Evolutionary conservation across 2,329 filamentous ascomycete genomes (phyloP).

Genomic region (Alternaria hordeiaustralica): DNA sequence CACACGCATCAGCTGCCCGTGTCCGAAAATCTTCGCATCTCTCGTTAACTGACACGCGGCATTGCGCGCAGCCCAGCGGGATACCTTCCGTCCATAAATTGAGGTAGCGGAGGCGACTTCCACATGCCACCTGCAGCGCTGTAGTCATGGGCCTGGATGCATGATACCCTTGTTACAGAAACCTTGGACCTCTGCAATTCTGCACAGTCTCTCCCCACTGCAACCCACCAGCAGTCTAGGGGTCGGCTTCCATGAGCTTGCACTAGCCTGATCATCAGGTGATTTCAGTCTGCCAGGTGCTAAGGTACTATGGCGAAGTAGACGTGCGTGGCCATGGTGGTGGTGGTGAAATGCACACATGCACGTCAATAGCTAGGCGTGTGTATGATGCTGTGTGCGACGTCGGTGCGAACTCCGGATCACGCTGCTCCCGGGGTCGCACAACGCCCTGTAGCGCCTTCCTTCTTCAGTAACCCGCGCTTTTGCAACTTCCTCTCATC

Average conservation of each 20-base stretch:
- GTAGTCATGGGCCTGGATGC: conserved; percentile 22
- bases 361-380: conserved; percentile 9
- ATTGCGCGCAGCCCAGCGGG: conserved; percentile 22
- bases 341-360: background rate
- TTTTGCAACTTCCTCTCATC: background rate
- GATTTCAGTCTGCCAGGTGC: background rate
- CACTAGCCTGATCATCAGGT: conserved; percentile 7
- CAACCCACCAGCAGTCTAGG: conserved; percentile 29
- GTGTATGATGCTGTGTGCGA: conserved; percentile 4
- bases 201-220: conserved; percentile 22
- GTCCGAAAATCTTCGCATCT: conserved; percentile 15
- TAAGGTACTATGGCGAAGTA: background rate
- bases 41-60: conserved; percentile 14
- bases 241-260: conserved; percentile 28
- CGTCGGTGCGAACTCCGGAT: conserved; percentile 14
- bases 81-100: conserved; percentile 38
- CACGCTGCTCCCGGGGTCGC: conserved; percentile 12
- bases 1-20: conserved; percentile 8
- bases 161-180: conserved; percentile 13
- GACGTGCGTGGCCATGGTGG: background rate
- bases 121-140: conserved; percentile 17
- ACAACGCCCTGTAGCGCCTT: conserved; percentile 16
- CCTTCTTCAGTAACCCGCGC: conserved; percentile 16
- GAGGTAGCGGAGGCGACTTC: conserved; percentile 22
- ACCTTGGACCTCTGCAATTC: conserved; percentile 1